Conservation (phyloP, 116 monocot species). For the Iris pallida region DNA sequence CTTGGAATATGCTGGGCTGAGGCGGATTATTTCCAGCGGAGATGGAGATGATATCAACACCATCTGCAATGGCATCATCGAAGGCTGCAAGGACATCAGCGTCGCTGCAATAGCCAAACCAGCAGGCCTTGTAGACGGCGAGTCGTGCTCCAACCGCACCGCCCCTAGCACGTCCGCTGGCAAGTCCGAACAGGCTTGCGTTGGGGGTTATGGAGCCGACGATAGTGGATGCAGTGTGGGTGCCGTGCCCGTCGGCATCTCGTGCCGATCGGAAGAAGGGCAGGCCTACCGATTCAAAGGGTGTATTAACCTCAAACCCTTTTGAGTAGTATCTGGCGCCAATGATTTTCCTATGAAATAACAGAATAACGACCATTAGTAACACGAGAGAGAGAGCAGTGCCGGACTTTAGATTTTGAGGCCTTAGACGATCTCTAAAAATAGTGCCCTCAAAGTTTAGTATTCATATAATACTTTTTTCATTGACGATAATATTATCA, state of each 20-base stretch:
- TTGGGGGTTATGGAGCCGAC: constrained; percentile 11
- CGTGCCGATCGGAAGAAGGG: constrained; percentile 9
- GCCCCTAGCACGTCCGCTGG: constrained; percentile 17
- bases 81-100: constrained; percentile 26
- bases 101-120: background rate
- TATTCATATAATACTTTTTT: no score
- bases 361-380: background rate
- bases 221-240: constrained; percentile 26
- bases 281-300: background rate
- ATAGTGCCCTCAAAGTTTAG: no score
- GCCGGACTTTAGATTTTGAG: no score
- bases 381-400: no score
- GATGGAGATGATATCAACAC: constrained; percentile 26
- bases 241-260: constrained; percentile 23
- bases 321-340: constrained; percentile 23
- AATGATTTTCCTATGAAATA: constrained; percentile 23
- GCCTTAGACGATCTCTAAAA: no score
- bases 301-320: background rate
- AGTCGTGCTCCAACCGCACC: constrained; percentile 17
- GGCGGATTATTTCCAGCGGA: constrained; percentile 4
- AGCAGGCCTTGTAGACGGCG: constrained; percentile 24
- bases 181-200: constrained; percentile 19
- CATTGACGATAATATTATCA: no score
- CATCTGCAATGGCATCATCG: constrained; percentile 27
- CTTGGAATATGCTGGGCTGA: background rate